Base-by-base conservation (phyloP, 345 rosid species). In the Sisymbrium irio region DNA sequence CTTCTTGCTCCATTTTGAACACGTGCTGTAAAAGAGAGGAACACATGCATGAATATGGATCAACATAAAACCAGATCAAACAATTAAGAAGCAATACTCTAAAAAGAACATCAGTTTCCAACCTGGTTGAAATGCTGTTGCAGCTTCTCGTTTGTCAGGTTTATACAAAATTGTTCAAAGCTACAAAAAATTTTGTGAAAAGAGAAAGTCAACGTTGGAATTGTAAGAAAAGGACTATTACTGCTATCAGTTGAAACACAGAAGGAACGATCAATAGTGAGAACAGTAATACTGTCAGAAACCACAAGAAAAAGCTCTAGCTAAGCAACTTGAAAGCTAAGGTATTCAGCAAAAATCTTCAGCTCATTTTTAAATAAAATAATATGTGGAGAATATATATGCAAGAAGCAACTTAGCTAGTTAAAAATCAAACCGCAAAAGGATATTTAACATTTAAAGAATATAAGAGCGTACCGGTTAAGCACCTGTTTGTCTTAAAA, bases 401-500 rank as follows among this genome's bases (percentile, higher is more conserved):
- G 33, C 41, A 68, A 42, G 64, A 51, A 62, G 41, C 39, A 67
- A 10, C 45, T 4, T 27, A 69, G 33, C 10, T 46, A 11, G 46
- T 41, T 1, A 35, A 10, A 22, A 46, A 75, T 44, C 70, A 68
- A 69, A 39, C 35, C 4, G 39, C 64, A 51, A 35, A 68, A 68
- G 64, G 65, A 62, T 53, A 68, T 42, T 33, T 74, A 68, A 71
- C 79, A 71, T 78, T 77, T 72, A 72, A 85, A 72, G 88, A 86
- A 83, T 78, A 78, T 61, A 85, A 89, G 80, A 83, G 96, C 96
- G 64, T 92, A 92, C 99, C 97, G 63, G 90, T 79, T 82, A 88
- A 87, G 99, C 99, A 95, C 99, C 99, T 95, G 99, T 95, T 95
- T 86, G 98, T 95, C 96, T 95, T 90, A 89, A 95, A 95, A 95